These are phyloP conservation scores for Mesembryanthemum crystallinum DNA, from an alignment of 148 eudicot genomes.

Conservation along the genomic window DNA sequence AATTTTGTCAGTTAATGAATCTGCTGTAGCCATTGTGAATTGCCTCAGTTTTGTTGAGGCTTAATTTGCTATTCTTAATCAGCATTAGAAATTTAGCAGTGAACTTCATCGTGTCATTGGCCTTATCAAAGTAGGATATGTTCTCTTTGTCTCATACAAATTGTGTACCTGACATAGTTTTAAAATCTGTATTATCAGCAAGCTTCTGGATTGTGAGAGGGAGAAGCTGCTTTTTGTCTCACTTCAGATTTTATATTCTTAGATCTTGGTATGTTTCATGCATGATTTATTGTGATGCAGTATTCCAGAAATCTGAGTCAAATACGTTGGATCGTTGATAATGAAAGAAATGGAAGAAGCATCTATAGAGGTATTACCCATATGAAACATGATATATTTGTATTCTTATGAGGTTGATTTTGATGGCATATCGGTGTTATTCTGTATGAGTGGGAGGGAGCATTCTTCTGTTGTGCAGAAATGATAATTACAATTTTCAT, in stretches of 20 bases:
- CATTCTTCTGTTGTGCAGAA: constrained; percentile 68
- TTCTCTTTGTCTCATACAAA: too few relatives aligned
- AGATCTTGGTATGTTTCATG: constrained; percentile 9
- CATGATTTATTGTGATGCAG: constrained; percentile 43
- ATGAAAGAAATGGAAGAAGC: constrained; percentile 97
- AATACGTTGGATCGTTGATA: constrained; percentile 91
- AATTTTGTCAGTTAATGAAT: not conserved
- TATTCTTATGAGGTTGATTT: constrained; percentile 2
- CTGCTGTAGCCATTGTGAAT: not conserved
- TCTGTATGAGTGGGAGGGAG: constrained; percentile 74
- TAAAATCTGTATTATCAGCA: too few relatives aligned
- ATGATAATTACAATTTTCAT: constrained; percentile 90
- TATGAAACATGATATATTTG: constrained; percentile 6
- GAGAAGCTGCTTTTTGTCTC: too few relatives aligned
- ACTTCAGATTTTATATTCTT: not conserved
- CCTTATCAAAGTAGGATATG: not conserved
- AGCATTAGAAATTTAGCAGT: not conserved
- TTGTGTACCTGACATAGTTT: too few relatives aligned
- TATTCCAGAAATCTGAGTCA: constrained; percentile 93
- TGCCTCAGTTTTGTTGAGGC: too few relatives aligned
- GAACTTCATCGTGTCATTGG: not conserved
- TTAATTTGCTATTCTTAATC: not conserved
- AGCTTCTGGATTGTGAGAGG: too few relatives aligned
- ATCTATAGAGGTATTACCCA: constrained; percentile 74
- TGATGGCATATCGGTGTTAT: constrained; percentile 14